A percentile compares a stretch with the other conserved stretches of the same genome.
Conservation (phyloP, 2,329 filamentous ascomycete genomes). For the Tolypocladium tundrense region DNA sequence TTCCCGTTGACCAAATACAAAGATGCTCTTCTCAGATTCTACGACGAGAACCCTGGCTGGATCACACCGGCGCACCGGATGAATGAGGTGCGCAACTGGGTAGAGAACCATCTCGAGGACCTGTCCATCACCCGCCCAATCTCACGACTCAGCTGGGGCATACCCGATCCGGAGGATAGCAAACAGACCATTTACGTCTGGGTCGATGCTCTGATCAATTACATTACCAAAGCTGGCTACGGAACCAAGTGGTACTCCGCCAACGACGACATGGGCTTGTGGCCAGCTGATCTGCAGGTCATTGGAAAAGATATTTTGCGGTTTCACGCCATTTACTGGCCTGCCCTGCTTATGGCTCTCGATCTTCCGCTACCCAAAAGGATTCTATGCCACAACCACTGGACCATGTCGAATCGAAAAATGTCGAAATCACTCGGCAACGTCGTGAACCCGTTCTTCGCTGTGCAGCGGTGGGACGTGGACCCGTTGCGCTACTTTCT, state of each 20-base stretch:
- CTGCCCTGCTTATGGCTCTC: constrained; percentile 84
- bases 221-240: constrained; percentile 80
- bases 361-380: constrained; percentile 67
- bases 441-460: constrained; percentile 88
- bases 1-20: constrained; percentile 80
- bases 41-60: constrained; percentile 65
- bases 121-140: constrained; percentile 79
- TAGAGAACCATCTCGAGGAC: constrained; percentile 70
- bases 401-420: constrained; percentile 84
- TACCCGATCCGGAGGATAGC: constrained; percentile 74
- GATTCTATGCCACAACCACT: constrained; percentile 85
- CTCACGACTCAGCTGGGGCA: constrained; percentile 74
- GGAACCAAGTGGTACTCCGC: constrained; percentile 50
- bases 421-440: constrained; percentile 97
- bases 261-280: constrained; percentile 52
- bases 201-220: constrained; percentile 93
- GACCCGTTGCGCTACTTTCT: constrained; percentile 89
- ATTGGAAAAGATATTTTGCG: constrained; percentile 94
- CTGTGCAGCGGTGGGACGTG: constrained; percentile 76
- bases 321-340: constrained; percentile 98
- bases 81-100: constrained; percentile 68
- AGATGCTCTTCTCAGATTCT: constrained; percentile 71
- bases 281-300: constrained; percentile 87
- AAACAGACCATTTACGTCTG: constrained; percentile 95
- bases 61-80: constrained; percentile 64